Evolutionary conservation across 1,284 basidiomycete species (phyloP), one percentile per base, ranked within the genome.

Genomic region (Trametes hirsuta): DNA sequence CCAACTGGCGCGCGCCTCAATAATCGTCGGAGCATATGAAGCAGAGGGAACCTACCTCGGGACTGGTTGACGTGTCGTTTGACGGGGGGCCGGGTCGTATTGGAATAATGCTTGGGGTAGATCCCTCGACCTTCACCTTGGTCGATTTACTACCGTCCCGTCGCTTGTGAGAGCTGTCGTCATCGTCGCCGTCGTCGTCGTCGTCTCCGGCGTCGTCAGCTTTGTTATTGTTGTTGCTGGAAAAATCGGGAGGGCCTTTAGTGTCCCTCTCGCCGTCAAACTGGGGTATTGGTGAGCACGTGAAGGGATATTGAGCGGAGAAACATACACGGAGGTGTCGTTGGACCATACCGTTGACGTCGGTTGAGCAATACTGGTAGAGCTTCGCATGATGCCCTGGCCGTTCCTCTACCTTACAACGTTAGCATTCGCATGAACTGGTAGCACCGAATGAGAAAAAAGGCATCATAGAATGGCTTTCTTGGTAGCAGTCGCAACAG

Each of bases 351-450:
- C 74, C 71, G 61, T 77, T 74, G 61, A 81, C 75, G 62, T 84
- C 81, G n/a, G 74, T 76, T 2, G 82, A 84, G 65, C 79, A 81
- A 69, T 85, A 86, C 71, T 85, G 81, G 69, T 81, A 85, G 46
- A 86, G 76, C 71, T 86, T 86, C 62, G 79, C 77, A 68, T 81
- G 79, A 67, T 83, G 81, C 14, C 81, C 82, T 58, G 77, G 75
- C 47, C 77, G 75, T 63, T 81, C 78, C 64, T 81, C 80, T 81
- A 66, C 25, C 21, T 14, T 10, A 39, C 12, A 21, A 34, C 49
- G 40, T 12, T 35, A 4, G 34, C 41, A 22, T 53, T n/a, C 36
- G 36, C 34, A 36, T 55, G 8, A 8, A 30, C 30, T 30, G 30
- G 30, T 30, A 8, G 30, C 30, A 30, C 8, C 30, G 30, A 30